These are phyloP conservation scores for Pythium rhizo-oryzae DNA, from an alignment of 352 stramenopile species.

Conservation along the genomic window DNA sequence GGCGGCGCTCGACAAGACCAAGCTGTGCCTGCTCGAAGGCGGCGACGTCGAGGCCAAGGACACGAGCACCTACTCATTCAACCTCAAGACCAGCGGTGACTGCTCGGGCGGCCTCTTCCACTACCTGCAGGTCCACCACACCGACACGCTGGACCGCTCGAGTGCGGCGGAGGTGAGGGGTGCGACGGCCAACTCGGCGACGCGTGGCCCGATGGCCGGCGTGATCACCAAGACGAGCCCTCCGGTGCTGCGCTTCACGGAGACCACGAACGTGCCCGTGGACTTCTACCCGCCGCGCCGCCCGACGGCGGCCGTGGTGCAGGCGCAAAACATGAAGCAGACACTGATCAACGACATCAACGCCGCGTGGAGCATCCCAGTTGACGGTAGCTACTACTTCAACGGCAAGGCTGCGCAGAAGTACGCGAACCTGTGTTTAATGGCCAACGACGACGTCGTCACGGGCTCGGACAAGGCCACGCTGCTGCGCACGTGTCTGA, in stretches of 20 bases:
- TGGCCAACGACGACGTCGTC: conserved; percentile 67
- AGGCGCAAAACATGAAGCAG: conserved; percentile 49
- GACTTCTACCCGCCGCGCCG: conserved; percentile 56
- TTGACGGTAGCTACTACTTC: conserved; percentile 85
- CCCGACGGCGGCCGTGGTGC: conserved; percentile 36
- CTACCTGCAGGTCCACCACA: conserved; percentile 62
- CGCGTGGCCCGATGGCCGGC: conserved; percentile 44
- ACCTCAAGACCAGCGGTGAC: conserved; percentile 59
- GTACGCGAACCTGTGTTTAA: conserved; percentile 72
- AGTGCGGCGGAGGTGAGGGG: conserved; percentile 46
- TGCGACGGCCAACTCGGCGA: conserved; percentile 38
- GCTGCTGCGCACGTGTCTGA: conserved; percentile 46
- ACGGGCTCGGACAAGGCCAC: conserved; percentile 26
- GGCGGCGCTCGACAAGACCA: conserved; percentile 40
- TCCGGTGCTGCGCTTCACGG: conserved; percentile 51
- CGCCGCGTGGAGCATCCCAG: conserved; percentile 44
- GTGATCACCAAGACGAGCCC: conserved; percentile 47
- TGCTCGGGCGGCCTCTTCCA: conserved; percentile 58
- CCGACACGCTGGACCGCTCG: conserved; percentile 53
- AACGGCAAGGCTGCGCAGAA: conserved; percentile 82
- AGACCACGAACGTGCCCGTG: conserved; percentile 40
- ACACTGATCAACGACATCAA: conserved; percentile 51
- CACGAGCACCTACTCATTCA: conserved; percentile 51
- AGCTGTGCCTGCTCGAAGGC: conserved; percentile 52
- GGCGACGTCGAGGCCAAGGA: conserved; percentile 47